Conservation (phyloP, 2,329 filamentous ascomycete species). For the Aspergillus neotritici region DNA sequence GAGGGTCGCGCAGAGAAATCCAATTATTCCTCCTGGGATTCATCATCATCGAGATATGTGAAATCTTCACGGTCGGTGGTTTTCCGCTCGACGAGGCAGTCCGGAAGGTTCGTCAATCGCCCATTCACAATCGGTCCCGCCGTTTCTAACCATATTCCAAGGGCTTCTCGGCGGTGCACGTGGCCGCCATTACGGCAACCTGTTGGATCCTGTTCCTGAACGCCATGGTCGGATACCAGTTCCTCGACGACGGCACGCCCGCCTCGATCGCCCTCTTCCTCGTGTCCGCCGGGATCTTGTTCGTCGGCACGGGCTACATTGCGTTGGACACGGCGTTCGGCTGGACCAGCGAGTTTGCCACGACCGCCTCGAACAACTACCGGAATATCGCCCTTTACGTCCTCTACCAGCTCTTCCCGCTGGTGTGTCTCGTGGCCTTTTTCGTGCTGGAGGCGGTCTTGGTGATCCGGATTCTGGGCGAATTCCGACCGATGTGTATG, state of each 20-base stretch:
- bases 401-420: conserved; percentile 81
- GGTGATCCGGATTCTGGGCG: conserved; percentile 79
- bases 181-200: conserved; percentile 82
- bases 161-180: conserved; percentile 84
- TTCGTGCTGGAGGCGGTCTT: conserved; percentile 78
- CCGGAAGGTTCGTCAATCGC: conserved; percentile 54
- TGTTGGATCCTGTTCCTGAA: conserved; percentile 90
- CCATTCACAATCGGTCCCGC: conserved; percentile 8
- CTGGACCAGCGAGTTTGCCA: conserved; percentile 75
- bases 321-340: conserved; percentile 84
- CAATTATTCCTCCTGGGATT: conserved; percentile 86
- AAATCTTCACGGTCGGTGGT: conserved; percentile 91
- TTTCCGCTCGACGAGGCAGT: conserved; percentile 69
- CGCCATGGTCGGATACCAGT: conserved; percentile 83
- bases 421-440: conserved; percentile 84
- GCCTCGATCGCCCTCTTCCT: conserved; percentile 72
- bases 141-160: conserved; percentile 28
- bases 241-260: conserved; percentile 87
- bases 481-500: conserved; percentile 80
- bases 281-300: conserved; percentile 63
- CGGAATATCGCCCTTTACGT: conserved; percentile 85
- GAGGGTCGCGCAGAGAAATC: conserved; percentile 67
- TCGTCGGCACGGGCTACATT: conserved; percentile 92
- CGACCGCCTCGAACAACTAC: conserved; percentile 52
- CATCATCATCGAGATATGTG: conserved; percentile 83